A percentile compares a stretch with the other conserved stretches of the same genome.
phyloP scores from a whole-genome alignment of 768 basidiomycete genomes.

The Mycena latifolia region DNA sequence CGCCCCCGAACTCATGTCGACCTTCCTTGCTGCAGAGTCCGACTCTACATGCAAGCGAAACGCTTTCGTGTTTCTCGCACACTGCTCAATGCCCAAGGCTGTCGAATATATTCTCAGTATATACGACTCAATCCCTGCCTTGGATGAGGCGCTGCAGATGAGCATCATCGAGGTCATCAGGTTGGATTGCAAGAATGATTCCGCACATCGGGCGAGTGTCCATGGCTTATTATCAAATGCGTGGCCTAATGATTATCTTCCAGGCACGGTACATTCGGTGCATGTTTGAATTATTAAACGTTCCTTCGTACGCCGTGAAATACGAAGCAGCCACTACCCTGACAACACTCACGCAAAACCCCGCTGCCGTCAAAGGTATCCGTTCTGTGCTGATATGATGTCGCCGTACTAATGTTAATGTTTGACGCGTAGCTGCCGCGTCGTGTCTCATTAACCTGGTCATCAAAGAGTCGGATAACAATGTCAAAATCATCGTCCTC shows the following conservation, averaged over 20 bases:
- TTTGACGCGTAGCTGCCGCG: conserved; percentile 76
- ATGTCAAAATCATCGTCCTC: conserved; percentile 97
- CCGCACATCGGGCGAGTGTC: conserved; percentile 78
- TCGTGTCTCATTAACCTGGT: conserved; percentile 89
- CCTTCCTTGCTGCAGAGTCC: conserved; percentile 95
- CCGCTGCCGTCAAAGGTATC: conserved; percentile 94
- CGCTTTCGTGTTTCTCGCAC: conserved; percentile 94
- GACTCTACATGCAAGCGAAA: conserved; percentile 98
- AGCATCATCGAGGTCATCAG: conserved; percentile 94
- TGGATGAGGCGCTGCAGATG: conserved; percentile 97
- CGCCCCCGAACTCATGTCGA: conserved; percentile 94
- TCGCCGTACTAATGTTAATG: conserved; percentile 3
- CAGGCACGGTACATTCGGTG: conserved; percentile 94
- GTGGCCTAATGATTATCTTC: conserved; percentile 20
- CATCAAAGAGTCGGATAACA: conserved; percentile 97
- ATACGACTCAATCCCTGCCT: conserved; percentile 82
- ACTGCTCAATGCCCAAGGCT: conserved; percentile 89
- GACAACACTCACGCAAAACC: conserved; percentile 94
- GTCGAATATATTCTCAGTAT: conserved; percentile 91
- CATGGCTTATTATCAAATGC: background rate
- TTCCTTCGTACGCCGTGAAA: conserved; percentile 92
- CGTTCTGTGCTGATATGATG: background rate
- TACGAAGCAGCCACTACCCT: conserved; percentile 98
- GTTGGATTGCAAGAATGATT: conserved; percentile 88
- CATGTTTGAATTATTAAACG: conserved; percentile 93